phyloP scores from a whole-genome alignment of 2,329 filamentous ascomycete species.

The Achaetomium macrosporum region DNA sequence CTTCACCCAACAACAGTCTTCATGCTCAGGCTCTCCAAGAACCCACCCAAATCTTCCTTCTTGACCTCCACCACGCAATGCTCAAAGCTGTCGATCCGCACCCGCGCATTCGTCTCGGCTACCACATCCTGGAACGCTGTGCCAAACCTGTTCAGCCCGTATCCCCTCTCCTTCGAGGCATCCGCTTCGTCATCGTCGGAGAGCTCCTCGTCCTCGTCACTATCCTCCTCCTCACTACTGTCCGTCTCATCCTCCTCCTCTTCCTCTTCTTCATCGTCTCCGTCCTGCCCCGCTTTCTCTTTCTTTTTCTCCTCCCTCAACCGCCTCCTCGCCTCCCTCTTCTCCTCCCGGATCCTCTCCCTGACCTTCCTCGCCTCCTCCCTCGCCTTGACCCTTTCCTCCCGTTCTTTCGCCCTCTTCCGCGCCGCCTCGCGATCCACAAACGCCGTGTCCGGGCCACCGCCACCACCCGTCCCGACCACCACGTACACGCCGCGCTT shows the following conservation, averaged over 20 bases:
- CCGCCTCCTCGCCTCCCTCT: constrained; percentile 47
- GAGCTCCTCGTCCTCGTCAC: constrained; percentile 35
- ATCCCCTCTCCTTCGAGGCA: constrained; percentile 52
- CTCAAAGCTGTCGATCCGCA: constrained; percentile 94
- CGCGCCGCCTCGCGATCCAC: constrained; percentile 61
- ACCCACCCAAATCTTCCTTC: constrained; percentile 87
- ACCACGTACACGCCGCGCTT: constrained; percentile 82
- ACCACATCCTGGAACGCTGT: constrained; percentile 95
- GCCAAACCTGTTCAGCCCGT: constrained; percentile 83
- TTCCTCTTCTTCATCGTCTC: constrained; percentile 42
- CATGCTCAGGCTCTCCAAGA: constrained; percentile 86
- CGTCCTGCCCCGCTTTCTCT: constrained; percentile 35
- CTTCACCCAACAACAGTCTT: constrained; percentile 69
- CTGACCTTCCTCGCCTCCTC: constrained; percentile 56
- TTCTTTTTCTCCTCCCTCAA: constrained; percentile 42
- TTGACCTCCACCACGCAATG: constrained; percentile 96
- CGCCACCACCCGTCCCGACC: constrained; percentile 85
- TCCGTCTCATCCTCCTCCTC: constrained; percentile 44
- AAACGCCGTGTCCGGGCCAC: constrained; percentile 65
- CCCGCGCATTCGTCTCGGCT: constrained; percentile 79
- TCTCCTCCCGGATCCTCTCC: constrained; percentile 40
- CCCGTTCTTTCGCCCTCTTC: constrained; percentile 56
- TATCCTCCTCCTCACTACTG: constrained; percentile 37
- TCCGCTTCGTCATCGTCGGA: constrained; percentile 43
- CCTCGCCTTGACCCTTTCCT: constrained; percentile 56